Base-by-base conservation (phyloP, 2,329 filamentous ascomycete species). In the Botrytis medusae region DNA sequence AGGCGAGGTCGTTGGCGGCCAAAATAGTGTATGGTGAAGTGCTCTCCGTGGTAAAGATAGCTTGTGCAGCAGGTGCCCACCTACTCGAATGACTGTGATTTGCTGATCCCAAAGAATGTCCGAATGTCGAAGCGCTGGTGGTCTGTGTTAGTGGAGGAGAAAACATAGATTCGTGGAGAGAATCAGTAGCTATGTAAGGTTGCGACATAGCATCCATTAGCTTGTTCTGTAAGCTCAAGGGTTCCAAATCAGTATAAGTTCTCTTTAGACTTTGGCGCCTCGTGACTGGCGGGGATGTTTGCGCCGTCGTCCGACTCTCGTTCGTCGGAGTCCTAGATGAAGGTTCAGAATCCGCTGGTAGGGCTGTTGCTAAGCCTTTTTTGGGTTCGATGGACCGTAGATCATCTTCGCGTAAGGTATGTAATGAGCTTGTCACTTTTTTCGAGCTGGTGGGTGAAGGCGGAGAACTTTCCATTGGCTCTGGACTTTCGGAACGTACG, bases 21-120 rank as follows among this genome's bases (percentile, higher is more conserved):
- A 98, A 88, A 74, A 99, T 98, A 1, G 95, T 99, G 93, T 94
- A 99, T 4, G 95, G 96, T 14, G 93, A 89, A 76, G 92, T 90
- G 22, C 93, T 88, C 82, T 97, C 93, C n/a, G 96, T 99, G 12
- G 95, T 97, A 81, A 99, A 99, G 73, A 99, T 98, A 71, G 96
- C 96, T 82, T 99, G 96, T 8, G 95, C 93, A 60, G 94, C 93
- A 12, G 94, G 94, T 22, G 93, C 91, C 90, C 94, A 97, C 82
- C 96, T 90, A 79, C 93, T 96, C 73, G 93, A 92, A 82, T 98
- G 95, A 14, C 92, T 92, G 82, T 98, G 95, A n/a, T 93, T 87
- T 16, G 87, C 85, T 25, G 91, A 85, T 18, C 85, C 86, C 2
- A 88, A 46, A 67, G 79, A 76, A 74, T 81, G 75, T 34, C 64